These are phyloP conservation scores for Shiraia sp. DNA, from an alignment of 2,329 filamentous ascomycete genomes.

Conservation along the genomic window DNA sequence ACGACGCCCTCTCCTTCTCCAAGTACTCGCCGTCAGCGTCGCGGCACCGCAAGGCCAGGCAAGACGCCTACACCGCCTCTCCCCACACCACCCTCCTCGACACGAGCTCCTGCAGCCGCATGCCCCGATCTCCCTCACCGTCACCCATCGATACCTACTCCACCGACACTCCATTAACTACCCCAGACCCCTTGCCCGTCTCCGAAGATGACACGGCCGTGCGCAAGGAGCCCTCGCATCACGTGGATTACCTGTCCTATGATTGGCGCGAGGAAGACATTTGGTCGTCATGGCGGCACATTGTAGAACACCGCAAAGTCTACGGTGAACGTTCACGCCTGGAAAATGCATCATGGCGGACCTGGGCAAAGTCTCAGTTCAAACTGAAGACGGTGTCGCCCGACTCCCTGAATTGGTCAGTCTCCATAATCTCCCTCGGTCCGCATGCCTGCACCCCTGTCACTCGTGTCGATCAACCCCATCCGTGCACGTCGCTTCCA, in stretches of 20 bases:
- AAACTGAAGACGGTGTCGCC: conserved; percentile 85
- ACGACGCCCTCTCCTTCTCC: conserved; percentile 52
- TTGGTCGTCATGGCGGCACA: conserved; percentile 95
- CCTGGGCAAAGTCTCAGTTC: conserved; percentile 93
- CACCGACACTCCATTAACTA: conserved; percentile 53
- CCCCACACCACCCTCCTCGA: conserved; percentile 34
- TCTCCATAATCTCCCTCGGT: conserved; percentile 28
- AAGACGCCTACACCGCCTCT: conserved; percentile 11
- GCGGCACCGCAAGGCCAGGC: conserved; percentile 15
- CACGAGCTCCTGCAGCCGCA: conserved; percentile 37
- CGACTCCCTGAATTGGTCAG: conserved; percentile 90
- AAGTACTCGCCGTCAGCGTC: conserved; percentile 40
- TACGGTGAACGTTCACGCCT: conserved; percentile 81
- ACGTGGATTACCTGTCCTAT: conserved; percentile 95
- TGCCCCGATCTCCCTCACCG: conserved; percentile 48
- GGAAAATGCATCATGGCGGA: conserved; percentile 96
- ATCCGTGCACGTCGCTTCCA: conserved; percentile 26
- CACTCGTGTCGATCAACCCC: conserved; percentile 31
- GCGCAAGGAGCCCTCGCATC: conserved; percentile 73
- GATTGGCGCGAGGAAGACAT: conserved; percentile 96
- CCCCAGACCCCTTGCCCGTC: conserved; percentile 58
- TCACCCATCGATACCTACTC: conserved; percentile 57
- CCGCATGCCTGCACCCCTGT: conserved; percentile 25
- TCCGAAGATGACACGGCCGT: conserved; percentile 82
- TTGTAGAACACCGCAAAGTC: conserved; percentile 75